Evolutionary conservation across 495 filamentous ascomycete species (phyloP), one percentile per base, ranked within the genome.

Genomic region (Neurospora sp.): DNA sequence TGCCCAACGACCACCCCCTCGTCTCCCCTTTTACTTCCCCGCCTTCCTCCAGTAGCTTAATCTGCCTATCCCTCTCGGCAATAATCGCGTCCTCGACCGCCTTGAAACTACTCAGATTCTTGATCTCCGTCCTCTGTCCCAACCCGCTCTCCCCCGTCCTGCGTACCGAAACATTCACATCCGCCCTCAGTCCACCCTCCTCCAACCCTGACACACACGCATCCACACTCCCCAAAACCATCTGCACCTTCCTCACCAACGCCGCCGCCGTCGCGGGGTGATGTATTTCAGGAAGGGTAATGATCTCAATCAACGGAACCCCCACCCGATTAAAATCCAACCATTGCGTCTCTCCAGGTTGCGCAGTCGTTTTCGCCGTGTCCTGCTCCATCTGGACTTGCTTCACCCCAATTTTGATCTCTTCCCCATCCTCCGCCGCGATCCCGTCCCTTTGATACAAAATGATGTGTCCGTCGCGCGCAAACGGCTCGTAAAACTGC

Each of bases 341-440:
- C 74, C 96, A 88, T 72, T 92, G 89, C n/a, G 85, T 89, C 1
- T 86, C 88, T 4, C 87, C 90, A 7, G 89, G 89, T 78, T 93
- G 90, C 69, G 92, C 90, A 14, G 93, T 89, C 1, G 96, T 97
- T 81, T 98, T 98, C 66, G 94, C 96, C 10, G 96, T 99, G 80
- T 99, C 96, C 82, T 99, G 96, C 82, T 99, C 96, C 83, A 99
- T 88, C 82, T 99, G 96, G 8, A 99, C 87, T 81, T 97, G 95
- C 77, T 94, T 91, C 77, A 99, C 97, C 35, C 90, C 92, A 48
- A 98, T 85, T 2, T 83, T 85, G 14, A 97, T 80, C 11, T 84
- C 76, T 6, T 91, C 86, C 2, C 92, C 92, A 69, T 88, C 88
- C 78, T 92, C 88, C 4, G 87, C 85, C 0, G 90, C 90, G 70